Evolutionary conservation across 2,329 filamentous ascomycete species (phyloP), one percentile per base, ranked within the genome.

Genomic region (Diaporthe aspalathi): DNA sequence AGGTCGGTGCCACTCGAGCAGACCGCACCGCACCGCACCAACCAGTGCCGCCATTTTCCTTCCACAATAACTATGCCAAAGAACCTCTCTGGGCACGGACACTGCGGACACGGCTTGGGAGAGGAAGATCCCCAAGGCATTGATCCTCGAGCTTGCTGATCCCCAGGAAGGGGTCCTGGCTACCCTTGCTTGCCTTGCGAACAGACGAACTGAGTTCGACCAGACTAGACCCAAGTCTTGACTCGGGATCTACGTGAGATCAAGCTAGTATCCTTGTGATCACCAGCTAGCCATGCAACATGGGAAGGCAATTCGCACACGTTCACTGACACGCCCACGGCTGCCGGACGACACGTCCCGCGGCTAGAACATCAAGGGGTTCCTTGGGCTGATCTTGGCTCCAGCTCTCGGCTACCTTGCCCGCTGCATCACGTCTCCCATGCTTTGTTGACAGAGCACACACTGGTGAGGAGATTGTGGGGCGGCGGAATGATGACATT

Each of bases 141-240:
- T 65, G 60, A 50, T 43, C 57, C 56, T 40, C 40, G 68, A 66
- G 68, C 68, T 54, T 70, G 68, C 57, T 47, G 68, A 47, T 65
- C 56, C 38, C 27, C 35, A 47, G 45, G 29, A 50, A 65, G 45
- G 63, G 69, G 45, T 68, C 43, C 40, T 22, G 60, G 68, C 60
- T 35, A 67, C 67, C 70, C 67, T 53, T 40, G 53, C 49, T 57
- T 52, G 53, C 60, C 70, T 52, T 52, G 60, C 70, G 60, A 56
- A 70, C 52, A 70, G 69, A 60, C 50, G 52, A 70, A 60, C 60
- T 63, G 67, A 71, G 53, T 54, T 54, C 57, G 32, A 35, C 20
- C 53, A 40, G 53, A 60, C 67, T 62, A n/a, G 40, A 50, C 67
- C 67, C 53, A 69, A 69, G 49, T 68, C 63, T 71, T 71, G 70